Percentiles rank a stretch among this genome's conserved stretches.
Evolutionary conservation across 495 filamentous ascomycete species (phyloP).

Genomic region (Tuber umbilicatum): DNA sequence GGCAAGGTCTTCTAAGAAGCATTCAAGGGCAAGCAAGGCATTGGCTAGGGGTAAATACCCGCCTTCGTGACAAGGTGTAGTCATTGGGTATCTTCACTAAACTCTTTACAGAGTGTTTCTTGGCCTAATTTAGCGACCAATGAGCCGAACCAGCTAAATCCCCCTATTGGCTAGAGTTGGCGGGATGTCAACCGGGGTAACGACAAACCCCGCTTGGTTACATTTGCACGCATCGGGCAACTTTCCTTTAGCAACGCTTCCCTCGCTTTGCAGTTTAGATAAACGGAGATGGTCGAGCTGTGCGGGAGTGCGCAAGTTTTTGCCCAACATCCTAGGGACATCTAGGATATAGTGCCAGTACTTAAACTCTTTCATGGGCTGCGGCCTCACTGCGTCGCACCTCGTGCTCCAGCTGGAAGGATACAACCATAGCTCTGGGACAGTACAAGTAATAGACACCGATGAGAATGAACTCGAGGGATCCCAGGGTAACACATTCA

Average conservation of each 20-base stretch:
- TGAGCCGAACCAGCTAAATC: no score
- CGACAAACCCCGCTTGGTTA: not conserved
- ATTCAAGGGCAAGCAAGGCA: no score
- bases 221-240: not conserved
- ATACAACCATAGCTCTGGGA: not conserved
- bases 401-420: not conserved
- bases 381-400: not conserved
- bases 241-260: not conserved
- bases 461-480: not conserved
- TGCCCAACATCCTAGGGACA: not conserved
- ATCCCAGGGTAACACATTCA: not conserved
- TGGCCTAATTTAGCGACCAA: no score
- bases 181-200: not conserved
- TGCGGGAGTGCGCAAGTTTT: not conserved
- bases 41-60: no score
- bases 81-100: no score
- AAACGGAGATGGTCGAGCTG: not conserved
- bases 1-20: no score
- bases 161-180: not conserved
- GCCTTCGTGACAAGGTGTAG: no score
- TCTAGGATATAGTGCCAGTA: no score
- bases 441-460: not conserved
- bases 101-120: no score
- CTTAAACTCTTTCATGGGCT: not conserved
- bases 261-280: not conserved